Conservation (phyloP, 2,329 filamentous ascomycete genomes). For the Cladorrhinum sp. region DNA sequence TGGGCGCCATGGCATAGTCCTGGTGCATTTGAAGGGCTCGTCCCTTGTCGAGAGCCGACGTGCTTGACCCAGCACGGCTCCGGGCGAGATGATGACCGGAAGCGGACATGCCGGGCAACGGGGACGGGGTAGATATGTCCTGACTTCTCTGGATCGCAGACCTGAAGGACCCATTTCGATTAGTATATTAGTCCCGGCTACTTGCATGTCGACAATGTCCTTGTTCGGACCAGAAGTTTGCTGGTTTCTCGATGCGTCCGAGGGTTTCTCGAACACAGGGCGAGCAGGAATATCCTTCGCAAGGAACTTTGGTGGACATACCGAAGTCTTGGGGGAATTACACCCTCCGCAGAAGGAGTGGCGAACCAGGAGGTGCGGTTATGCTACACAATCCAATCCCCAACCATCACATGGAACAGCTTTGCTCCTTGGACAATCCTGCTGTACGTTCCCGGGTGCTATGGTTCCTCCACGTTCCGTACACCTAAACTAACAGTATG, state of each 20-base stretch:
- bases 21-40: conserved; percentile 42
- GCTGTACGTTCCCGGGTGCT: conserved; percentile 39
- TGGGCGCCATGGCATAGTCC: conserved; percentile 54
- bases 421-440: conserved; percentile 13
- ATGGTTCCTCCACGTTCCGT: conserved; percentile 30
- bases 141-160: conserved; percentile 20
- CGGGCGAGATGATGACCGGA: conserved; percentile 52
- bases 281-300: conserved; percentile 17
- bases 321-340: conserved; percentile 36
- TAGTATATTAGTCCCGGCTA: conserved; percentile 16
- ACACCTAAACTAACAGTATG: conserved; percentile 22
- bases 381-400: conserved; percentile 41
- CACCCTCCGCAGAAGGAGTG: conserved; percentile 34
- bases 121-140: conserved; percentile 24
- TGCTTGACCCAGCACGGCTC: conserved; percentile 58
- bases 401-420: conserved; percentile 43
- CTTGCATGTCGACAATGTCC: conserved; percentile 12
- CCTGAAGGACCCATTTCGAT: conserved; percentile 13
- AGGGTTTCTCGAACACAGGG: conserved; percentile 10
- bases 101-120: conserved; percentile 53
- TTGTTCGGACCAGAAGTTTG: conserved; percentile 12
- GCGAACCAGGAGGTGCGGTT: conserved; percentile 38
- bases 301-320: conserved; percentile 31
- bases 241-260: conserved; percentile 24
- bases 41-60: conserved; percentile 48